Percentiles rank a stretch among this genome's conserved stretches.
Evolutionary conservation across 1,284 basidiomycete species (phyloP).

Genomic region (Moesziomyces sp.): DNA sequence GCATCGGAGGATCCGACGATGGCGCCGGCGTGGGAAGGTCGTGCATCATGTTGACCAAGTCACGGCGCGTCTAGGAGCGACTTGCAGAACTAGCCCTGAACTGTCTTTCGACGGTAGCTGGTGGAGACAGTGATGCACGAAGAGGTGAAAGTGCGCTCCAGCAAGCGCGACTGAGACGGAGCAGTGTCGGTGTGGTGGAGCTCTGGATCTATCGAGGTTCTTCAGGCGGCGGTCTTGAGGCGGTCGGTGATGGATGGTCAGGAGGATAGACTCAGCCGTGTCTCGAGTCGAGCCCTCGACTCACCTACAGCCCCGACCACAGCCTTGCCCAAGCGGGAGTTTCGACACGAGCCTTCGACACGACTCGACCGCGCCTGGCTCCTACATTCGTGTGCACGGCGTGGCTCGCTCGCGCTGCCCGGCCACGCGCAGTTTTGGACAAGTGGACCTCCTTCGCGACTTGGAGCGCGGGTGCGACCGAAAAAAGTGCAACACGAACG

Average conservation of each 20-base stretch:
- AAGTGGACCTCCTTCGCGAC: slow-evolving; percentile 1
- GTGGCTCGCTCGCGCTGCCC: background rate
- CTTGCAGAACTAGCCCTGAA: no score
- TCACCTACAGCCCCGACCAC: background rate
- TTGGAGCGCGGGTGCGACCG: background rate
- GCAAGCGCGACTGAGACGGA: background rate
- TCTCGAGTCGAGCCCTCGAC: background rate
- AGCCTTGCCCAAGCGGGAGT: background rate
- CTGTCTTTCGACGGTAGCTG: background rate
- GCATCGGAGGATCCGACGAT: slow-evolving; percentile 49
- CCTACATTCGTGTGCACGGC: background rate
- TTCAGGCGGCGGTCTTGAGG: background rate
- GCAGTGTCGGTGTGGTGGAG: background rate
- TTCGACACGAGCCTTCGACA: background rate
- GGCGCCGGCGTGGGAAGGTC: slow-evolving; percentile 49
- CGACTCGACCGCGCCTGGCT: background rate
- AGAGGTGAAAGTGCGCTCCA: background rate
- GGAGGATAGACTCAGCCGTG: background rate
- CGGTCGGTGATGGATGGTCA: background rate
- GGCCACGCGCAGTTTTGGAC: slow-evolving; percentile 32
- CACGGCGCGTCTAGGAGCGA: background rate
- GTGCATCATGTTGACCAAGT: slow-evolving; percentile 37
- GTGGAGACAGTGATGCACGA: no score
- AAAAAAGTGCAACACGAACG: slow-evolving; percentile 25
- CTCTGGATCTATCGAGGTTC: background rate